These are phyloP conservation scores for Syzygium aqueum DNA, from an alignment of 345 rosid species.

Conservation along the genomic window DNA sequence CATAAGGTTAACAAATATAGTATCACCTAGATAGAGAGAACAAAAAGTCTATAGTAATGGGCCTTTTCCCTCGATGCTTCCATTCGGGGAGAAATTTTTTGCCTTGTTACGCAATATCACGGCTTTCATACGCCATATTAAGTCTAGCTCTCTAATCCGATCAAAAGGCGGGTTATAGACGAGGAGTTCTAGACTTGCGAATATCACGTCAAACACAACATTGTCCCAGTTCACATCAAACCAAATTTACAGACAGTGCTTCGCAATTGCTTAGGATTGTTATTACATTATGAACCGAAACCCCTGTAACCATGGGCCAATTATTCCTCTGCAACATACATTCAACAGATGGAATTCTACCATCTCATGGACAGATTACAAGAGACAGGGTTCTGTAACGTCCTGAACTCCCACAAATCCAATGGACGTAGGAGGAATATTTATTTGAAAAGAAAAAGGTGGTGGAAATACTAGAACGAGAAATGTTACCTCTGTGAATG, in stretches of 20 bases:
- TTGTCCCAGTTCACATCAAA: neutral
- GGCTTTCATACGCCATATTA: neutral
- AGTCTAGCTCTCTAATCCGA: neutral
- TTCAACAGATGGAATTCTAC: neutral
- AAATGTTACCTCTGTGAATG: neutral
- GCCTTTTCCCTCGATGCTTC: too few species aligned
- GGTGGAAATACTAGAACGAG: neutral
- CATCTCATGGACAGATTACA: neutral
- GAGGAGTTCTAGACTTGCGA: neutral
- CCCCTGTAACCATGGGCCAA: neutral
- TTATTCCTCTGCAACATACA: neutral
- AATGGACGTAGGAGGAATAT: neutral
- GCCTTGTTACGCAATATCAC: neutral
- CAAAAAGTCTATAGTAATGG: too few species aligned
- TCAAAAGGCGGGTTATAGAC: neutral
- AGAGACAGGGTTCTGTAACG: neutral
- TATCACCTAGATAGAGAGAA: too few species aligned
- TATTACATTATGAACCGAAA: neutral
- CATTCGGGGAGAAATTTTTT: too few species aligned
- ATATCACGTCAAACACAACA: neutral
- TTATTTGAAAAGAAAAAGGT: neutral
- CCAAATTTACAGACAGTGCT: neutral
- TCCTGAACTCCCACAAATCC: neutral
- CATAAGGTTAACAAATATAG: too few species aligned
- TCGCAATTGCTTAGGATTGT: neutral